phyloP scores from a whole-genome alignment of 140 eudicot species.

The Senecio squalidus region DNA sequence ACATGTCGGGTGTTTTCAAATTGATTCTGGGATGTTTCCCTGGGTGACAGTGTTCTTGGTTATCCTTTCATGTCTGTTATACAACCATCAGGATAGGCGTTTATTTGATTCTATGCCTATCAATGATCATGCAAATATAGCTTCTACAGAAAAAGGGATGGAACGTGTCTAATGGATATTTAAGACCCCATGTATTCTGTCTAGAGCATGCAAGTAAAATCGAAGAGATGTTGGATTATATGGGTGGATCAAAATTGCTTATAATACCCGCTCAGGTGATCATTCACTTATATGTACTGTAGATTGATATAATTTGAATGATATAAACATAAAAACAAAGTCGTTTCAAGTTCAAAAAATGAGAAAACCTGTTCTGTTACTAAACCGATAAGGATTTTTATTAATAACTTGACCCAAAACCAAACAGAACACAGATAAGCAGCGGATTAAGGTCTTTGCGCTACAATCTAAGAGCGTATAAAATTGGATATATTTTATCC shows the following conservation, averaged over 20 bases:
- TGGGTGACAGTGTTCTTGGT: constrained; percentile 98
- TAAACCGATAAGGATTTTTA: too few relatives aligned
- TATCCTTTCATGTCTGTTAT: constrained; percentile 87
- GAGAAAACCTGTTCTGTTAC: too few relatives aligned
- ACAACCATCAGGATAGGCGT: constrained; percentile 54
- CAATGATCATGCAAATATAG: constrained; percentile 16
- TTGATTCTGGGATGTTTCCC: constrained; percentile 80
- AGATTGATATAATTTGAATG: too few relatives aligned
- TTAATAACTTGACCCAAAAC: too few relatives aligned
- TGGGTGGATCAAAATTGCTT: constrained; percentile 84
- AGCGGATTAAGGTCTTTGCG: too few relatives aligned
- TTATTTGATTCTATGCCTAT: constrained; percentile 20
- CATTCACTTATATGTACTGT: not conserved
- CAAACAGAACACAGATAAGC: too few relatives aligned
- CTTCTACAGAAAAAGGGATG: constrained; percentile 37
- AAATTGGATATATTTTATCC: too few relatives aligned
- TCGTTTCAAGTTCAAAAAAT: too few relatives aligned
- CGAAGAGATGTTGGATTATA: constrained; percentile 54
- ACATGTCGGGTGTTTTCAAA: constrained; percentile 61
- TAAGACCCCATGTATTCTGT: constrained; percentile 83
- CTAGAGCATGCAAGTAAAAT: constrained; percentile 87
- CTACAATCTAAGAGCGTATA: too few relatives aligned
- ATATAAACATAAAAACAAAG: too few relatives aligned
- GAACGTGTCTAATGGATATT: constrained; percentile 40
- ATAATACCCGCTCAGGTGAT: constrained; percentile 84